Conservation (phyloP, 1,284 basidiomycete genomes). For the Cutaneotrichosporon sp. region DNA sequence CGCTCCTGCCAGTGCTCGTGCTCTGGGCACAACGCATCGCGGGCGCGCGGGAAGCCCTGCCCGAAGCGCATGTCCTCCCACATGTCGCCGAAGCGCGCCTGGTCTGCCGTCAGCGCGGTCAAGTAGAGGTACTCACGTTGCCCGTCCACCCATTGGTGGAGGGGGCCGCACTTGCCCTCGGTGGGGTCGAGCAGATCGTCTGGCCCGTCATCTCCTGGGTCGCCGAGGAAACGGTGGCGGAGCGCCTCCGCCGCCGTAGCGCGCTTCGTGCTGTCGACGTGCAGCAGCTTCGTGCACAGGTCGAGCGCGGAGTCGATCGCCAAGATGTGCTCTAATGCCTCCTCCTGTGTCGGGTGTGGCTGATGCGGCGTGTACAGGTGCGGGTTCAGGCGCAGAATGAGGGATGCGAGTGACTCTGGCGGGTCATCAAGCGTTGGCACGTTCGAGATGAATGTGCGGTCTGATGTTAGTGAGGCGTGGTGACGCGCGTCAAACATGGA, state of each 20-base stretch:
- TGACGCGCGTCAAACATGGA: background rate
- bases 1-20: constrained; percentile 49
- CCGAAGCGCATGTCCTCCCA: constrained; percentile 45
- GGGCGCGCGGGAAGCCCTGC: constrained; percentile 37
- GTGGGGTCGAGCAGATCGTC: constrained; percentile 30
- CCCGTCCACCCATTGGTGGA: constrained; percentile 36
- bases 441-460: constrained; percentile 81
- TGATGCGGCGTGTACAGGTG: constrained; percentile 62
- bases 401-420: constrained; percentile 67
- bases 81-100: constrained; percentile 37
- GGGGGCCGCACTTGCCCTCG: constrained; percentile 44
- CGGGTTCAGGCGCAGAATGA: constrained; percentile 77
- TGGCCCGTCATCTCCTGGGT: constrained; percentile 30
- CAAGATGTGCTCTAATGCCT: constrained; percentile 56
- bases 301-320: constrained; percentile 69
- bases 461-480: constrained; percentile 56
- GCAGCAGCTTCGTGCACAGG: constrained; percentile 69
- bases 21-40: constrained; percentile 43
- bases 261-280: constrained; percentile 72
- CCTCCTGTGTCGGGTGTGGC: constrained; percentile 39
- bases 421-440: constrained; percentile 70
- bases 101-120: constrained; percentile 25
- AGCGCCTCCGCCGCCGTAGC: constrained; percentile 74
- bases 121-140: constrained; percentile 37
- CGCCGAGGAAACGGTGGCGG: constrained; percentile 70